Evolutionary conservation across 768 basidiomycete species (phyloP), one percentile per base, ranked within the genome.

Genomic region (Trametes meyenii): DNA sequence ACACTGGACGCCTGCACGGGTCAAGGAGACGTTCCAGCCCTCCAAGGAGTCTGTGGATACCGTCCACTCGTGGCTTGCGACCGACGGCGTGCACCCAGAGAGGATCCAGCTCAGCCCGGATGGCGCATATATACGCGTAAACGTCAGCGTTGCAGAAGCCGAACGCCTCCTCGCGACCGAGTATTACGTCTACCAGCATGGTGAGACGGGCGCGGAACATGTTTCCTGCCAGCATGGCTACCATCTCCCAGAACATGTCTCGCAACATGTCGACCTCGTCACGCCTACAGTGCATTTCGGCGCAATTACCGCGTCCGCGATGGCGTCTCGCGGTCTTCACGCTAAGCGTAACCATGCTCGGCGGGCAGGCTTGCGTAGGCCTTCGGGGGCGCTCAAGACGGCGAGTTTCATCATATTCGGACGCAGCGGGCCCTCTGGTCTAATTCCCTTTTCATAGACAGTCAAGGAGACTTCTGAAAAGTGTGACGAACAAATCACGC

Each of bases 241-340:
- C 74, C 85, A 83, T 63, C 80, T 91, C n/a, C 89, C 89, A 0
- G 76, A 77, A 49, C 63, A 80, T 57, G 71, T 90, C 53, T 77
- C 84, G 60, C 72, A 77, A 7, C 87, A 89, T 67, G 71, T 90
- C 52, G 87, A 89, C 26, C 72, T 90, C 35, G 76, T 90, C 33
- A 85, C 87, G 59, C 89, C 89, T 0, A 90, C 89, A 0, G 87
- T 87, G 1, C 83, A 85, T 71, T 90, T 90, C 66, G 75, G 77
- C 49, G 24, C 23, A 2, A n/a, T 24, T 5, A 42, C 5, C 19
- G 21, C 45, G 5, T 24, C 45, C 14, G 2, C 21, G 21, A 13
- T 11, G 21, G 12, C 45, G 21, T 24, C 21, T 3, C 29, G 29
- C 29, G 29, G 29, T 33, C 29, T 33, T 8, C 29, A 33, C 29